These are phyloP conservation scores for Penicillium corylophilum DNA, from an alignment of 2,329 filamentous ascomycete species.

Conservation along the genomic window DNA sequence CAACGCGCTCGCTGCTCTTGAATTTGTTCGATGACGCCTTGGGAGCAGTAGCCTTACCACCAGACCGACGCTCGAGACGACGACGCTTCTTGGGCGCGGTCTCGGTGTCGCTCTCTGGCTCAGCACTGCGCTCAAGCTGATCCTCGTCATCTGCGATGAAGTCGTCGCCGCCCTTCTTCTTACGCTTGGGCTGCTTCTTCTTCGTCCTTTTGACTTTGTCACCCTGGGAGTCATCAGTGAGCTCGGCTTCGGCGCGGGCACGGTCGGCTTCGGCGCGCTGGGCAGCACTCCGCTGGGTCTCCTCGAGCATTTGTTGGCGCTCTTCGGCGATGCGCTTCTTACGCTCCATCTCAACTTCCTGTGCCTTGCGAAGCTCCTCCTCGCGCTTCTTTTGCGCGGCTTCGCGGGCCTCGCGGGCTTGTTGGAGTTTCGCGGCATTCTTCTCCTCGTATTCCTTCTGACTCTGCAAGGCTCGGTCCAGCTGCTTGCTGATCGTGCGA, in stretches of 20 bases:
- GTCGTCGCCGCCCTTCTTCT: constrained; percentile 57
- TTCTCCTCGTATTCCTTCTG: constrained; percentile 91
- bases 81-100: constrained; percentile 57
- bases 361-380: constrained; percentile 67
- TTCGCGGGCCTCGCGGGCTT: constrained; percentile 76
- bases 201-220: constrained; percentile 67
- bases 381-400: constrained; percentile 76
- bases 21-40: constrained; percentile 58
- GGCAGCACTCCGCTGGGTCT: constrained; percentile 70
- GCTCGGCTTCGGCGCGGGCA: constrained; percentile 68
- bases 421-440: constrained; percentile 82
- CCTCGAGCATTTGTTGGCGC: constrained; percentile 74
- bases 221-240: constrained; percentile 77
- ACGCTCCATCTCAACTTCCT: constrained; percentile 69
- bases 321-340: constrained; percentile 84
- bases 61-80: constrained; percentile 56
- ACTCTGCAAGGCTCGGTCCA: constrained; percentile 78
- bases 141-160: constrained; percentile 47
- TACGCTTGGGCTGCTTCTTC: constrained; percentile 62
- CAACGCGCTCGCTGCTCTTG: constrained; percentile 82
- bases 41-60: constrained; percentile 30
- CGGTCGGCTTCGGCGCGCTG: constrained; percentile 70
- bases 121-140: constrained; percentile 31
- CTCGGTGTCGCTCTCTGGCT: constrained; percentile 36
- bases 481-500: constrained; percentile 87